Percentiles rank a stretch among this genome's conserved stretches.
These are phyloP conservation scores for Fonsecaea pugnacius DNA, from an alignment of 2,329 filamentous ascomycete genomes.

Conservation along the genomic window DNA sequence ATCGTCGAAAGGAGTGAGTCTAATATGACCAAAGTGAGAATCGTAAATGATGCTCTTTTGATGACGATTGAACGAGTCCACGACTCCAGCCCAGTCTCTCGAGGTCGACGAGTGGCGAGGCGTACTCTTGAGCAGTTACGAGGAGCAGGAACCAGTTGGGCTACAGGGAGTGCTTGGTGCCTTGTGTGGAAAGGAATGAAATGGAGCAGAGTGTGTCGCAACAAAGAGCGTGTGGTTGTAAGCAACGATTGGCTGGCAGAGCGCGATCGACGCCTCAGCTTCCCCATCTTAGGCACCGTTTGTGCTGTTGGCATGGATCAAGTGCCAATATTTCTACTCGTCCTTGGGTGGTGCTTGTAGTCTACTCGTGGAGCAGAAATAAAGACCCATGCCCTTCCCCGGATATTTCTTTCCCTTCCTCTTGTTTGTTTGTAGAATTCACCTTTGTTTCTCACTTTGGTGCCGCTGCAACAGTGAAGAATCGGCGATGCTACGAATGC, in stretches of 20 bases:
- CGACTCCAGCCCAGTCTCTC: conserved; percentile 1
- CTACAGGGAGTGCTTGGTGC: not conserved
- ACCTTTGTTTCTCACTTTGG: not conserved
- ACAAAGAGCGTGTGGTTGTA: not conserved
- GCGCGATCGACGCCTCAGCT: not conserved
- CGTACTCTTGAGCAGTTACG: not conserved
- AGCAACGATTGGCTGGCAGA: conserved; percentile 6
- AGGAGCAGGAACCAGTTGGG: not conserved
- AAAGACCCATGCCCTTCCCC: not conserved
- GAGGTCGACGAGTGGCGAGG: not conserved
- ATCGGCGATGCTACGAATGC: not conserved
- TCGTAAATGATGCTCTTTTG: not conserved
- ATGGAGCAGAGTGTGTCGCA: not conserved
- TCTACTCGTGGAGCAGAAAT: not conserved
- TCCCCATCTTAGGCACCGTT: not conserved
- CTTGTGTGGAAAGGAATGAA: not conserved
- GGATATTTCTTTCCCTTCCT: not conserved
- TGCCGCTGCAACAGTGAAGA: not conserved
- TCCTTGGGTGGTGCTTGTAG: not conserved
- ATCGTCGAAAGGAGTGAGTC: conserved; percentile 32
- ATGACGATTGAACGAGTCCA: conserved; percentile 13
- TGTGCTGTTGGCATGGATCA: not conserved
- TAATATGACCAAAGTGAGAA: not conserved
- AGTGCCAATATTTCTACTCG: not conserved
- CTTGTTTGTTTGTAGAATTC: not conserved